Percentiles rank a stretch among this genome's conserved stretches.
Evolutionary conservation across 2,329 filamentous ascomycete genomes (phyloP).

Genomic region (Scolecobasidium constrictum): DNA sequence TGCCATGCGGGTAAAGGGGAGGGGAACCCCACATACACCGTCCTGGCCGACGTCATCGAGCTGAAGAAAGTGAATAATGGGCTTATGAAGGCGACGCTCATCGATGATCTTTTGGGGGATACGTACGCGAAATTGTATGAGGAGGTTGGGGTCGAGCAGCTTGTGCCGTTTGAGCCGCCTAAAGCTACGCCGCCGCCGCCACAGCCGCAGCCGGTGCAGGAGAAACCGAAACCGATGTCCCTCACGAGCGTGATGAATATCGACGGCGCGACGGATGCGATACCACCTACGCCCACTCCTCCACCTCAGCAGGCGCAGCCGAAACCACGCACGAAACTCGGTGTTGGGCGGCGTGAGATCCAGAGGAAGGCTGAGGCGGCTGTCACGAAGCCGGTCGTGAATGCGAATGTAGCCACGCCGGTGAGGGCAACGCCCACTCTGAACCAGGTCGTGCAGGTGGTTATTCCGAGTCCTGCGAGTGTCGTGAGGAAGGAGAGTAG

Average conservation of each 20-base stretch:
- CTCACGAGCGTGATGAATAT: constrained; percentile 22
- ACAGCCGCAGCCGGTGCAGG: constrained; percentile 6
- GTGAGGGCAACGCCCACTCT: constrained; percentile 10
- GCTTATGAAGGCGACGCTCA: constrained; percentile 72
- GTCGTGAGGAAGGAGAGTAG: no score
- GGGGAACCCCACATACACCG: constrained; percentile 42
- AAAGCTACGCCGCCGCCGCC: constrained; percentile 12
- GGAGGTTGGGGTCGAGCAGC: constrained; percentile 47
- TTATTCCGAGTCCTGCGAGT: no score
- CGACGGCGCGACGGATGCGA: constrained; percentile 18
- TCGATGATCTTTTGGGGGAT: constrained; percentile 91
- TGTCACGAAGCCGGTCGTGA: constrained; percentile 12
- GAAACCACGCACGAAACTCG: constrained; percentile 37
- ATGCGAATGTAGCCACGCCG: constrained; percentile 4
- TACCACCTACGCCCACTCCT: constrained; percentile 16
- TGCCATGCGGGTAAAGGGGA: constrained; percentile 39
- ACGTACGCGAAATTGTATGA: constrained; percentile 71
- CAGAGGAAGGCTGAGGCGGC: constrained; percentile 48
- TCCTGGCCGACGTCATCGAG: constrained; percentile 56
- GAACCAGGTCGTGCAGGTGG: constrained; percentile 16
- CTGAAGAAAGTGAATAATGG: constrained; percentile 73
- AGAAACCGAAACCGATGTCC: constrained; percentile 13
- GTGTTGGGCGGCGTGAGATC: constrained; percentile 49
- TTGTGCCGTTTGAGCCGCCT: constrained; percentile 32
- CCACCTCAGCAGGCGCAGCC: constrained; percentile 11